Conservation (phyloP, 129 eudicot genomes). For the Glebionis coronaria region DNA sequence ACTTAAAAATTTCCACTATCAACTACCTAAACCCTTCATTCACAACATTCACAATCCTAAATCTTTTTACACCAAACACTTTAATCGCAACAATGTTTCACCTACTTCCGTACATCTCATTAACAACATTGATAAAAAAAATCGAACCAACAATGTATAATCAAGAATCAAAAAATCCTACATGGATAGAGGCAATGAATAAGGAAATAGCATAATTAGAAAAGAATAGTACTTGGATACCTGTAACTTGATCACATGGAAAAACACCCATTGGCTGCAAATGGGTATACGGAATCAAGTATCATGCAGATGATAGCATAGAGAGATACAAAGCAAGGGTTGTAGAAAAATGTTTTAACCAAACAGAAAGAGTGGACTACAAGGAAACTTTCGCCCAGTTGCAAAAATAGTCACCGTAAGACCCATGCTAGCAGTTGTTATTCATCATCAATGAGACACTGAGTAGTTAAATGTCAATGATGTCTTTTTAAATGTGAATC, state of each 20-base stretch:
- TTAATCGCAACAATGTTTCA: too few relatives aligned
- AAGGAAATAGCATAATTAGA: neutral
- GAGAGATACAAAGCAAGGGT: neutral
- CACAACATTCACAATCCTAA: neutral
- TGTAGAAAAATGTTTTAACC: neutral
- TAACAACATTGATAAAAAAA: too few relatives aligned
- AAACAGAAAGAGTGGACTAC: neutral
- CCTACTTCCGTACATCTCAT: neutral
- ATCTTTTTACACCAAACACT: neutral
- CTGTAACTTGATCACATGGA: neutral
- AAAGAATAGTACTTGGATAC: neutral
- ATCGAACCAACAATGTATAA: neutral
- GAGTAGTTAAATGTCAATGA: neutral
- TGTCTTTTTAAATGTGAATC: neutral
- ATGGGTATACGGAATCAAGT: slow-evolving; percentile 8
- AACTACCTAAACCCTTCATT: neutral
- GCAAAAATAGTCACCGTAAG: neutral
- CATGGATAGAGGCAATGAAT: slow-evolving; percentile 1
- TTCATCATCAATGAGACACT: neutral
- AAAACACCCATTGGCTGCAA: neutral
- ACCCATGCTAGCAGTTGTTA: neutral
- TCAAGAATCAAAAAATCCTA: neutral
- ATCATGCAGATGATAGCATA: neutral
- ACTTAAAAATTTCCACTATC: neutral
- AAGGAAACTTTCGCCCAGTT: neutral